These are phyloP conservation scores for Diaporthe nobilis DNA, from an alignment of 2,329 filamentous ascomycete species.

Conservation along the genomic window DNA sequence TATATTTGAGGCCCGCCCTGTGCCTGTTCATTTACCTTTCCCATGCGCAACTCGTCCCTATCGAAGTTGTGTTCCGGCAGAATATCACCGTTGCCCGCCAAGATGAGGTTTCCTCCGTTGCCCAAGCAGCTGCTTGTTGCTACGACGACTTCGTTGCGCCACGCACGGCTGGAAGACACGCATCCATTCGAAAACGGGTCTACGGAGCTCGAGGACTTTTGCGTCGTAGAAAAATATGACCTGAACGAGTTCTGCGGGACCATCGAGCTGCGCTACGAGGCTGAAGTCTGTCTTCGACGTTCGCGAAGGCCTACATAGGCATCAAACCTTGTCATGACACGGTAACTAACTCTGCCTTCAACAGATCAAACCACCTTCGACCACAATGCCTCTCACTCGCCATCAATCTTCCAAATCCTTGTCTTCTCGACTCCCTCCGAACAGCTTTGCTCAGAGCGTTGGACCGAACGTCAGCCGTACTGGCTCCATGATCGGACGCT, in stretches of 20 bases:
- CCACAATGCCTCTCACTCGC: conserved; percentile 50
- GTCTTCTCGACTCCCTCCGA: conserved; percentile 59
- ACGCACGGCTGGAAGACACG: neutral
- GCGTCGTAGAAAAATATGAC: conserved; percentile 1
- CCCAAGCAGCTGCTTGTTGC: conserved; percentile 10
- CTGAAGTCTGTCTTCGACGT: conserved; percentile 24
- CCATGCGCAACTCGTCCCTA: neutral
- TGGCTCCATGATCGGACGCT: conserved; percentile 58
- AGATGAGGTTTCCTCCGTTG: neutral
- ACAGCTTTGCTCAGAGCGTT: conserved; percentile 69
- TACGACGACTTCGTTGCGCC: neutral
- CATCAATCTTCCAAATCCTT: conserved; percentile 57
- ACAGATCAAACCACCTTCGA: conserved; percentile 54
- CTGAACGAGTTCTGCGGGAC: conserved; percentile 19
- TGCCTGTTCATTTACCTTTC: neutral
- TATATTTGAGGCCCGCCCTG: neutral
- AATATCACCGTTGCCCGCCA: too few species aligned
- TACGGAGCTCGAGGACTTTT: conserved; percentile 7
- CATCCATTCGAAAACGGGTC: neutral
- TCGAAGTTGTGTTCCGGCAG: neutral
- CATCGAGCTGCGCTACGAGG: conserved; percentile 15
- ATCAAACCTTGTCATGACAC: neutral
- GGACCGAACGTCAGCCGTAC: conserved; percentile 66
- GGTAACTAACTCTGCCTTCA: conserved; percentile 37
- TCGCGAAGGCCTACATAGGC: neutral